Conservation (phyloP, 2,329 filamentous ascomycete genomes). For the Geosmithia morbida region DNA sequence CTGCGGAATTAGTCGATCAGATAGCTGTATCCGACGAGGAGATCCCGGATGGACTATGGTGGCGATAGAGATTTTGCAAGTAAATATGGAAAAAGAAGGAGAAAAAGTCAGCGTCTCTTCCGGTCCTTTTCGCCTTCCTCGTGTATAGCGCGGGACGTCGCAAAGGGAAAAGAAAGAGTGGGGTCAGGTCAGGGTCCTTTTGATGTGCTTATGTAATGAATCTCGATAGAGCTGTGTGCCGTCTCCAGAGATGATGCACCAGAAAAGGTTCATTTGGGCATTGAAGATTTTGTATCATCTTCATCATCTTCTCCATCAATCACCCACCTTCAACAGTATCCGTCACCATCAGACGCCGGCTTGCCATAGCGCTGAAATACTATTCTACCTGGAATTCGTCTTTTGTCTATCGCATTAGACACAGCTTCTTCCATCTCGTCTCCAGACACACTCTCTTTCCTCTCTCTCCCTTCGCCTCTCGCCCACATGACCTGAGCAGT, state of each 20-base stretch:
- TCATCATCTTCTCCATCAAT: not conserved
- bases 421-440: not conserved
- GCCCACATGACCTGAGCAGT: constrained; percentile 16
- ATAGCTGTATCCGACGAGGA: not conserved
- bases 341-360: not conserved
- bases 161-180: too few species aligned
- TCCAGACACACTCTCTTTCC: not conserved
- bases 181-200: not conserved
- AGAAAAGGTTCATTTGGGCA: not conserved
- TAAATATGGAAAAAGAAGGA: not conserved
- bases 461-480: not conserved
- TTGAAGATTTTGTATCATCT: too few species aligned
- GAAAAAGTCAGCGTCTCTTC: not conserved
- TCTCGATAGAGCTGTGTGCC: not conserved
- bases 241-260: not conserved
- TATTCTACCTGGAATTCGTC: not conserved
- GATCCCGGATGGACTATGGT: not conserved
- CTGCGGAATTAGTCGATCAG: constrained; percentile 1
- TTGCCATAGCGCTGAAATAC: not conserved
- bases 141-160: too few species aligned
- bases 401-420: not conserved
- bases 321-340: too few species aligned
- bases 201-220: not conserved
- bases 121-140: too few species aligned
- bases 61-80: not conserved